Evolutionary conservation across 306 rosid genomes (phyloP).

Genomic region (Echinosophora koreensis): DNA sequence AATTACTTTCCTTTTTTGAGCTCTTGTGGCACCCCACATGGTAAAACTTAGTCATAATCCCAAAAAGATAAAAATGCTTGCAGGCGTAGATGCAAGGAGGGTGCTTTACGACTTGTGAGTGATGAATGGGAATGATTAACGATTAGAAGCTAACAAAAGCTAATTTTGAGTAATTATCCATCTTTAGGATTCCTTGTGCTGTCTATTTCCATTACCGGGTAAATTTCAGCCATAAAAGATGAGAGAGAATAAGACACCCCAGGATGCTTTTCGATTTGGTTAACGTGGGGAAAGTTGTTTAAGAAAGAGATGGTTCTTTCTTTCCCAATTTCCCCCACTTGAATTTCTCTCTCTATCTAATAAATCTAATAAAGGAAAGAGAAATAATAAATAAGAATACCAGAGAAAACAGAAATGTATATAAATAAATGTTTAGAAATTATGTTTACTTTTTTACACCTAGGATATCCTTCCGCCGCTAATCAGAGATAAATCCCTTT

Average conservation of each 20-base stretch:
- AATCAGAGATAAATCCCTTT: no score
- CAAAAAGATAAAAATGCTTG: conserved; percentile 35
- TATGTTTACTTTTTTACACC: no score
- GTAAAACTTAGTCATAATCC: conserved; percentile 54
- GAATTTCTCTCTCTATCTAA: conserved; percentile 45
- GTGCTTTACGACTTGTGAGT: conserved; percentile 41
- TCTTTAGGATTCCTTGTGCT: conserved; percentile 59
- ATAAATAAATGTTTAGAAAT: not conserved
- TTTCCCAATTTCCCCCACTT: conserved; percentile 51
- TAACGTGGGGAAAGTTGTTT: conserved; percentile 99
- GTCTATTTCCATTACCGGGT: conserved; percentile 77
- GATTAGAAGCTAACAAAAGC: conserved; percentile 54
- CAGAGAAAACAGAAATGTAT: conserved; percentile 17
- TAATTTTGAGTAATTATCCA: conserved; percentile 62
- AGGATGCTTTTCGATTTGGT: conserved; percentile 91
- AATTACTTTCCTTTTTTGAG: conserved; percentile 43
- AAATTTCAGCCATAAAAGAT: conserved; percentile 41
- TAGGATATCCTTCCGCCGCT: no score
- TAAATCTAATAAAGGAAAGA: conserved; percentile 26
- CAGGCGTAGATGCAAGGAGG: conserved; percentile 28
- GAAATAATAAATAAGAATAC: not conserved
- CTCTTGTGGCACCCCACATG: conserved; percentile 37
- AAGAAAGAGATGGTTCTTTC: conserved; percentile 84
- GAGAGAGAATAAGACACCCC: conserved; percentile 40
- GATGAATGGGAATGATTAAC: conserved; percentile 47